Conservation (phyloP, 768 basidiomycete species). For the Hygrophorus russula region DNA sequence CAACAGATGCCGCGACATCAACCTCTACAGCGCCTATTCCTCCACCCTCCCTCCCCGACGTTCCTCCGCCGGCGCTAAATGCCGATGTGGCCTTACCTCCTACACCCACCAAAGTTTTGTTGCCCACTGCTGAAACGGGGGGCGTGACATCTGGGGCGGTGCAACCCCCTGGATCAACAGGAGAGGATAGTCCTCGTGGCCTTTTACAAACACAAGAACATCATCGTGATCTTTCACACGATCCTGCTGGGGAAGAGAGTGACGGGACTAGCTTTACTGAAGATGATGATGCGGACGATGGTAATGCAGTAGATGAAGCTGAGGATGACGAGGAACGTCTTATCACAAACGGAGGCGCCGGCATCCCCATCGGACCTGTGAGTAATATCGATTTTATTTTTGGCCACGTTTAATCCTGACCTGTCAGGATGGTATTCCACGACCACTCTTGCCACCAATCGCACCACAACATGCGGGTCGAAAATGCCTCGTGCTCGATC, state of each 20-base stretch:
- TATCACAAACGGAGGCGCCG: slow-evolving; percentile 85
- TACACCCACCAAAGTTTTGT: slow-evolving; percentile 30
- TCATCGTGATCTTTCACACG: slow-evolving; percentile 25
- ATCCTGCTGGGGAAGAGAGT: slow-evolving; percentile 42
- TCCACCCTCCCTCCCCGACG: slow-evolving; percentile 13
- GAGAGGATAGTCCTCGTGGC: slow-evolving; percentile 18
- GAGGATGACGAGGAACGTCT: slow-evolving; percentile 89
- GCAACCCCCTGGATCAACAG: slow-evolving; percentile 80
- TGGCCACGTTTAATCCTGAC: neutral
- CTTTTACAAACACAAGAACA: slow-evolving; percentile 5
- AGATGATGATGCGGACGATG: slow-evolving; percentile 53
- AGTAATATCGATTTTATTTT: slow-evolving; percentile 18
- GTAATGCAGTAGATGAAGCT: slow-evolving; percentile 38
- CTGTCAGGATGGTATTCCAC: slow-evolving; percentile 56
- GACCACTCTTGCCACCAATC: slow-evolving; percentile 62
- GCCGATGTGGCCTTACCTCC: slow-evolving; percentile 33
- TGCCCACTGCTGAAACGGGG: slow-evolving; percentile 47
- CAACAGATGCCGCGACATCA: neutral
- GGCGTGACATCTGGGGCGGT: slow-evolving; percentile 89
- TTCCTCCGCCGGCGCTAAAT: slow-evolving; percentile 16
- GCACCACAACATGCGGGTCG: slow-evolving; percentile 53
- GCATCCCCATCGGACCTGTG: slow-evolving; percentile 90
- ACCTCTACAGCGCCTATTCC: slow-evolving; percentile 23
- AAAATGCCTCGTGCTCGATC: slow-evolving; percentile 78
- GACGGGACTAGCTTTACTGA: slow-evolving; percentile 63